These are phyloP conservation scores for Seminavis robusta DNA, from an alignment of 108 stramenopile genomes.

Conservation along the genomic window DNA sequence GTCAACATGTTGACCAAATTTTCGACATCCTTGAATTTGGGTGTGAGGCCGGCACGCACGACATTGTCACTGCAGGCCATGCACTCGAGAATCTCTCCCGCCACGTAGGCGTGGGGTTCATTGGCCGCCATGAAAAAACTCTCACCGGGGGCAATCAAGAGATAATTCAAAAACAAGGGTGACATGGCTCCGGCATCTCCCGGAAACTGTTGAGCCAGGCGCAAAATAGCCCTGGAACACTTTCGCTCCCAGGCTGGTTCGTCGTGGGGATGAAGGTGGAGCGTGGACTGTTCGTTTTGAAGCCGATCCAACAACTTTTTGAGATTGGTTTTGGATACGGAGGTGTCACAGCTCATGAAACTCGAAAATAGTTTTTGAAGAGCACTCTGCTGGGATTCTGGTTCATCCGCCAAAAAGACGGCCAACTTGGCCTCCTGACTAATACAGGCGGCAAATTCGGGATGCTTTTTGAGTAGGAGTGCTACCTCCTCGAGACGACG, in stretches of 20 bases:
- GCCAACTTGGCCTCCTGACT: slow-evolving; percentile 71
- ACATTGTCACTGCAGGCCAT: slow-evolving; percentile 99
- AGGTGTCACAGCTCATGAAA: slow-evolving; percentile 74
- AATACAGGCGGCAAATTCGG: slow-evolving; percentile 86
- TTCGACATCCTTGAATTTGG: slow-evolving; percentile 96
- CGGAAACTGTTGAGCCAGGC: slow-evolving; percentile 85
- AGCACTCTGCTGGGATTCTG: slow-evolving; percentile 35
- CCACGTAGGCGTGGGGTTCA: slow-evolving; percentile 94
- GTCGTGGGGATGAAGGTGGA: slow-evolving; percentile 41
- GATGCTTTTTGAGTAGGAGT: slow-evolving; percentile 69
- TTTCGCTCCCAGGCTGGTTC: slow-evolving; percentile 68
- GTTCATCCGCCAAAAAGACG: slow-evolving; percentile 46
- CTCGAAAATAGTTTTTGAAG: slow-evolving; percentile 70
- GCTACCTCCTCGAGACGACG: slow-evolving; percentile 83
- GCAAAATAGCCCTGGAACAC: slow-evolving; percentile 64
- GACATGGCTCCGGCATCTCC: slow-evolving; percentile 88
- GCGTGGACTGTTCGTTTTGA: slow-evolving; percentile 51
- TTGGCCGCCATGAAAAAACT: slow-evolving; percentile 89
- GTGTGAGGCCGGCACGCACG: slow-evolving; percentile 97
- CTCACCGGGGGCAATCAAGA: slow-evolving; percentile 79
- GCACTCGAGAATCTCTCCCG: slow-evolving; percentile 95
- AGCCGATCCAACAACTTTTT: slow-evolving; percentile 60
- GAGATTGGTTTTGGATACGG: slow-evolving; percentile 43
- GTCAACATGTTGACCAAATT: slow-evolving; percentile 95
- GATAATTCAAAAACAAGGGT: slow-evolving; percentile 84